Evolutionary conservation across 139 green algal species (phyloP).

Genomic region (Parachlorella kessleri): DNA sequence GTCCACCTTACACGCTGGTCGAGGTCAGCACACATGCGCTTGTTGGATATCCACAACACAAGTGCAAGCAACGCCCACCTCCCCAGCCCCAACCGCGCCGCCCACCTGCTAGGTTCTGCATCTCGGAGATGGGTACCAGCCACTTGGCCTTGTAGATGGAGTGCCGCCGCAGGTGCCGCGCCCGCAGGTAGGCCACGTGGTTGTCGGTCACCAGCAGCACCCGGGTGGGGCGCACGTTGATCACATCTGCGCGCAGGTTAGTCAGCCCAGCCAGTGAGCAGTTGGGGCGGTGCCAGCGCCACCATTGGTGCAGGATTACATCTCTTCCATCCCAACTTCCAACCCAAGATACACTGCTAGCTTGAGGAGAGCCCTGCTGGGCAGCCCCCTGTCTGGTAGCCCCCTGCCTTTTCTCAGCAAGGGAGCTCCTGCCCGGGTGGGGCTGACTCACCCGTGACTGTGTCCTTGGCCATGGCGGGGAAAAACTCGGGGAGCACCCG

Average conservation of each 20-base stretch:
- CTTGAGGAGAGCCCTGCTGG: too few relatives aligned
- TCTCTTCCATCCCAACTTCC: too few relatives aligned
- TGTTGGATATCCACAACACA: too few relatives aligned
- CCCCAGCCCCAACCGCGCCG: too few relatives aligned
- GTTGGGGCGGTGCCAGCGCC: neutral
- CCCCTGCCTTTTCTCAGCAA: too few relatives aligned
- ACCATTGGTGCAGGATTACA: too few relatives aligned
- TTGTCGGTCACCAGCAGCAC: slow-evolving; percentile 75
- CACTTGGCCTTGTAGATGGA: slow-evolving; percentile 59
- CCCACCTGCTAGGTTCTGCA: slow-evolving; percentile 53
- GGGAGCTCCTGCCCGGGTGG: too few relatives aligned
- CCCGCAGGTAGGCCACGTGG: slow-evolving; percentile 73
- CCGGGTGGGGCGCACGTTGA: slow-evolving; percentile 57
- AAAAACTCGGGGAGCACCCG: slow-evolving; percentile 60
- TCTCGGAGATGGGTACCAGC: slow-evolving; percentile 43
- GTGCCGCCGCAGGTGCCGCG: slow-evolving; percentile 18
- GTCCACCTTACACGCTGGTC: too few relatives aligned
- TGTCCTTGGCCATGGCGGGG: slow-evolving; percentile 44
- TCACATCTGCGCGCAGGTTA: slow-evolving; percentile 52
- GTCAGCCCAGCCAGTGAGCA: neutral
- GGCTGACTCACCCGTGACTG: slow-evolving; percentile 10
- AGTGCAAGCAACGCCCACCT: too few relatives aligned
- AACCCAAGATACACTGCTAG: too few relatives aligned
- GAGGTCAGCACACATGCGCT: too few relatives aligned
- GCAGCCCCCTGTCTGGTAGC: neutral